Conservation (phyloP, 768 basidiomycete species). For the Mycena pura region DNA sequence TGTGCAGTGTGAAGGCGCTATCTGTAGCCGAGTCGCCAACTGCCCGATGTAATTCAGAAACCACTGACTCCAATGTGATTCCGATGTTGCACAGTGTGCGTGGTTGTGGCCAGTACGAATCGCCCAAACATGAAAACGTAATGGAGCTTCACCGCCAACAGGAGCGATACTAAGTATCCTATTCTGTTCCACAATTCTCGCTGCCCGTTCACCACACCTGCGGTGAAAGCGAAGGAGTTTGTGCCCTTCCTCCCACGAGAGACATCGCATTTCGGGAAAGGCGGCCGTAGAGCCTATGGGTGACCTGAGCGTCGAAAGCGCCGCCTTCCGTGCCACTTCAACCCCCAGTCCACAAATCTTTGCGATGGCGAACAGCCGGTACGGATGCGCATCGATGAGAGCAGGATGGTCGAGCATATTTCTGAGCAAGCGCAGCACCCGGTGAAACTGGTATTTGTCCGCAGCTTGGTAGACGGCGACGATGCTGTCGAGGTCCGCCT, state of each 20-base stretch:
- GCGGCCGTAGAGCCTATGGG: background rate
- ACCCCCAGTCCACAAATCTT: background rate
- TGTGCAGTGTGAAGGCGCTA: too few relatives aligned
- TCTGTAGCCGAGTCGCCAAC: too few relatives aligned
- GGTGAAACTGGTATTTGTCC: background rate
- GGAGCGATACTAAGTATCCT: too few relatives aligned
- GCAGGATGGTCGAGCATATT: background rate
- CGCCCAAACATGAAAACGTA: too few relatives aligned
- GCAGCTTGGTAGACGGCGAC: background rate
- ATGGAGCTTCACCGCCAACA: too few relatives aligned
- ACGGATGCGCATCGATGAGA: background rate
- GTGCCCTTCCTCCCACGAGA: background rate
- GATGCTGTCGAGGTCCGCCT: background rate
- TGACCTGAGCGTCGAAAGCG: background rate
- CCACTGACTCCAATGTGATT: too few relatives aligned
- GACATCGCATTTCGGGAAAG: background rate
- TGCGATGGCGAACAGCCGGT: slow-evolving; percentile 2
- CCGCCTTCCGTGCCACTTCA: background rate
- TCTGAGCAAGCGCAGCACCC: background rate
- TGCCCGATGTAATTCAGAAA: too few relatives aligned
- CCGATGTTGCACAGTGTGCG: too few relatives aligned
- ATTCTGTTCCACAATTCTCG: slow-evolving; percentile 29
- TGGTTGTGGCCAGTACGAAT: too few relatives aligned
- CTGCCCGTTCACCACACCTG: background rate
- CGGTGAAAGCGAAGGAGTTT: background rate